These are phyloP conservation scores for Ascochyta viciae-villosae DNA, from an alignment of 2,329 filamentous ascomycete species.

Conservation along the genomic window DNA sequence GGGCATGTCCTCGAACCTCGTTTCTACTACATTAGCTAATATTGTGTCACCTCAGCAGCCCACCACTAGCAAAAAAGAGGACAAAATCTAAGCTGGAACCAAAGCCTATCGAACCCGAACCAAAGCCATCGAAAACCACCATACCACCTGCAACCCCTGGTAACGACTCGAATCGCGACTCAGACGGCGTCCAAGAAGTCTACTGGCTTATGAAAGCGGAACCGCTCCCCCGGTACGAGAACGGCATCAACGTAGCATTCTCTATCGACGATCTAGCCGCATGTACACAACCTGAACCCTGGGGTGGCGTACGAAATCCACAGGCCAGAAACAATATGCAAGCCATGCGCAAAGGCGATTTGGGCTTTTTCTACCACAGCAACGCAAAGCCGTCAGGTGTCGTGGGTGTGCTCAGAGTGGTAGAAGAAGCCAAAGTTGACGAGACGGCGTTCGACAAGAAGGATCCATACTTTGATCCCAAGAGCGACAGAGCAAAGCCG, in stretches of 20 bases:
- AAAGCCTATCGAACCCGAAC: constrained; percentile 2
- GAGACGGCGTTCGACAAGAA: constrained; percentile 74
- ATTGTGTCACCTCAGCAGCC: constrained; percentile 8
- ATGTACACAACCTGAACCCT: constrained; percentile 79
- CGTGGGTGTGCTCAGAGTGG: constrained; percentile 87
- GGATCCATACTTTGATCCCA: constrained; percentile 83
- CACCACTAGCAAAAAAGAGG: constrained; percentile 32
- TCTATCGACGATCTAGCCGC: constrained; percentile 88
- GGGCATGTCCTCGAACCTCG: neutral
- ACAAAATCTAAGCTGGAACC: constrained; percentile 15
- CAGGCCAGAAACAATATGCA: constrained; percentile 86
- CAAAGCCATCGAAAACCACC: constrained; percentile 17
- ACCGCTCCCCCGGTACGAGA: constrained; percentile 84
- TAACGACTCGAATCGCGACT: constrained; percentile 36
- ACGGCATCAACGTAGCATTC: constrained; percentile 87
- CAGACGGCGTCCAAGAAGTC: constrained; percentile 36
- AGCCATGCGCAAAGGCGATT: constrained; percentile 87
- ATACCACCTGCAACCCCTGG: constrained; percentile 21
- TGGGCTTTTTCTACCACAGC: constrained; percentile 97
- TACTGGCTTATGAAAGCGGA: constrained; percentile 65
- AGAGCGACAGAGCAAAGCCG: constrained; percentile 71
- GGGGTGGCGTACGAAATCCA: constrained; percentile 71
- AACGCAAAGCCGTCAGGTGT: constrained; percentile 91
- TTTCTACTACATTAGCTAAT: neutral
- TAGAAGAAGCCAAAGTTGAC: constrained; percentile 82